Percentiles rank a stretch among this genome's conserved stretches.
phyloP scores from a whole-genome alignment of 352 stramenopile species.

The Globisporangium emineosum region DNA sequence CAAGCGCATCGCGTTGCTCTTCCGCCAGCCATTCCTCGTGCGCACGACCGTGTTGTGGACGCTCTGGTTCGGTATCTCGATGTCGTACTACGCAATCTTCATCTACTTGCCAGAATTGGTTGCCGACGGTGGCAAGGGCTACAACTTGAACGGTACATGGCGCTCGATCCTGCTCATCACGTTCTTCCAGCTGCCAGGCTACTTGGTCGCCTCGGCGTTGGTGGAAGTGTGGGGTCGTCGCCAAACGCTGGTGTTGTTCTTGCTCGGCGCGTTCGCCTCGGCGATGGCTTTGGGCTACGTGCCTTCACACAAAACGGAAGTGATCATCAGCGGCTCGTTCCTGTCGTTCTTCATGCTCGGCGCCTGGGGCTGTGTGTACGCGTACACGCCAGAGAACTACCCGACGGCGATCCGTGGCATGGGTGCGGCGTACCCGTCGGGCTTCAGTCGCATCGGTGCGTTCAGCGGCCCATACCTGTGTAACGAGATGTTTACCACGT shows the following conservation, averaged over 20 bases:
- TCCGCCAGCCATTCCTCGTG: constrained; percentile 42
- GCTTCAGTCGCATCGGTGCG: constrained; percentile 64
- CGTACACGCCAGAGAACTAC: constrained; percentile 78
- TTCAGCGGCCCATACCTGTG: constrained; percentile 67
- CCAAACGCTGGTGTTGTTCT: constrained; percentile 50
- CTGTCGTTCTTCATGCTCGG: constrained; percentile 72
- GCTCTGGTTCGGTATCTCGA: constrained; percentile 65
- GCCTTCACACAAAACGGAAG: constrained; percentile 26
- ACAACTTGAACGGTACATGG: constrained; percentile 57
- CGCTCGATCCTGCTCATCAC: constrained; percentile 58
- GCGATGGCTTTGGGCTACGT: constrained; percentile 67
- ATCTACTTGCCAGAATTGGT: constrained; percentile 57
- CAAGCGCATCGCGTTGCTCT: constrained; percentile 54
- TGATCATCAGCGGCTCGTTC: constrained; percentile 49
- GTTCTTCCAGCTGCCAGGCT: constrained; percentile 59
- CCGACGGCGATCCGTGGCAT: constrained; percentile 67
- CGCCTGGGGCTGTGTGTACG: constrained; percentile 65
- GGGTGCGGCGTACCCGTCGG: constrained; percentile 55
- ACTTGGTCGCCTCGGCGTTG: constrained; percentile 45
- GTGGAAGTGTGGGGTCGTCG: constrained; percentile 57
- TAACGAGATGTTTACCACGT: constrained; percentile 51
- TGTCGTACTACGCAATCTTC: constrained; percentile 73
- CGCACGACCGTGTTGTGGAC: constrained; percentile 62
- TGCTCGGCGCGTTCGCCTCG: constrained; percentile 39
- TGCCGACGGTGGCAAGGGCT: constrained; percentile 38